Conservation (phyloP, 2,329 filamentous ascomycete species). For the Colletotrichum sp. region DNA sequence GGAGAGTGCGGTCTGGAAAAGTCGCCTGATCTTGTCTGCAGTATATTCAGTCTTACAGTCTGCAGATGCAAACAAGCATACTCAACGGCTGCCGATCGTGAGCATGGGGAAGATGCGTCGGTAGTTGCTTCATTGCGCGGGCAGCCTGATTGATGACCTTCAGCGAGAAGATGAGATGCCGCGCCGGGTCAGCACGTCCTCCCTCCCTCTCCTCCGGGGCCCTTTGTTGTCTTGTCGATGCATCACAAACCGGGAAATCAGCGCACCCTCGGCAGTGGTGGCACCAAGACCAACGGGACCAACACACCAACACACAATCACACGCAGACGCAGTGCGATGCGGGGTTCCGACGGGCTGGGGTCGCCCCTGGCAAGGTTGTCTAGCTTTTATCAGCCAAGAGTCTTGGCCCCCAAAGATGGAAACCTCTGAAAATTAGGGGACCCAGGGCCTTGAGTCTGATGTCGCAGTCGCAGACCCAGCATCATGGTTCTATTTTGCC, state of each 20-base stretch:
- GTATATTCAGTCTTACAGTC: not conserved
- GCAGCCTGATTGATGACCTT: not conserved
- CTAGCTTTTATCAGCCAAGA: slow-evolving; percentile 7
- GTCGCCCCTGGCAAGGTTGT: not conserved
- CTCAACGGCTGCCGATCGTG: not conserved
- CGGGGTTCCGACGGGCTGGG: not conserved
- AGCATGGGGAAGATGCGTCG: not conserved
- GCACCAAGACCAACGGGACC: not conserved
- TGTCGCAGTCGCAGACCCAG: not conserved
- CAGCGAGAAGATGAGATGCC: slow-evolving; percentile 6
- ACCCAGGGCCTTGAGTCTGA: not conserved
- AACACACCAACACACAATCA: not conserved
- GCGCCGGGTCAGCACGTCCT: slow-evolving; percentile 16
- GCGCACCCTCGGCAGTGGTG: not conserved
- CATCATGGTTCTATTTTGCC: slow-evolving; percentile 9
- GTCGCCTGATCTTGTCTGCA: not conserved
- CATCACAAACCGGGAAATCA: not conserved
- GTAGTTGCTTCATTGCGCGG: not conserved
- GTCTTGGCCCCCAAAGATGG: slow-evolving; percentile 9
- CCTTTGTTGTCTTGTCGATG: not conserved
- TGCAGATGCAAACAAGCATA: not conserved
- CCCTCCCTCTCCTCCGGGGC: not conserved
- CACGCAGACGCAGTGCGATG: not conserved
- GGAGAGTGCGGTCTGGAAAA: not conserved
- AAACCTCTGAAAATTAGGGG: not conserved